phyloP scores from a whole-genome alignment of 176 grass and related monocot genomes.

The Musa acuminata region DNA sequence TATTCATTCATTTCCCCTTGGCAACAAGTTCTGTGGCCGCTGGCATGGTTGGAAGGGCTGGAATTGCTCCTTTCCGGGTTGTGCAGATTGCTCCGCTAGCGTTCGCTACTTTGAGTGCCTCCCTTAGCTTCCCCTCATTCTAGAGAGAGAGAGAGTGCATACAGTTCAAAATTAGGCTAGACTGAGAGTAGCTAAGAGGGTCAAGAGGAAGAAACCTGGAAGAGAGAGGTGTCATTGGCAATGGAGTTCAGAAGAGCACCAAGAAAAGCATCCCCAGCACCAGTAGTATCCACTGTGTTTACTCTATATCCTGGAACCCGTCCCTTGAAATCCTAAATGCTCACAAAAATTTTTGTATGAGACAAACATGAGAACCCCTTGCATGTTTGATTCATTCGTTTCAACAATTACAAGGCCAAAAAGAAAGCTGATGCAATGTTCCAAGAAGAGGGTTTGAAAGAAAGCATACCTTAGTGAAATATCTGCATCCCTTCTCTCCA shows the following conservation, averaged over 20 bases:
- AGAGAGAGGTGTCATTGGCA: slow-evolving; percentile 58
- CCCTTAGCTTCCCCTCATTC: slow-evolving; percentile 76
- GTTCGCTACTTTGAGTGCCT: slow-evolving; percentile 65
- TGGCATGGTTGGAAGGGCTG: slow-evolving; percentile 51
- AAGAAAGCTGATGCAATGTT: too few species aligned
- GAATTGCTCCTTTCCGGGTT: slow-evolving; percentile 83
- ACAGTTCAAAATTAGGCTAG: too few species aligned
- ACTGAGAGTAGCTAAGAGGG: neutral
- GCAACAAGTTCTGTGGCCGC: slow-evolving; percentile 31
- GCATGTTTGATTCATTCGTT: too few species aligned
- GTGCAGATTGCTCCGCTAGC: slow-evolving; percentile 82
- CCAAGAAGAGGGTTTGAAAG: too few species aligned
- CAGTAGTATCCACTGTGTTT: slow-evolving; percentile 70
- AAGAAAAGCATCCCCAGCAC: slow-evolving; percentile 82
- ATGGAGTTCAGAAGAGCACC: slow-evolving; percentile 62
- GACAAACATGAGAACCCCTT: too few species aligned
- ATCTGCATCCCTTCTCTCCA: slow-evolving; percentile 77
- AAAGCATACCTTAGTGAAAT: slow-evolving; percentile 62
- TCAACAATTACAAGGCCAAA: neutral
- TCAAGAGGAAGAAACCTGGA: slow-evolving; percentile 29
- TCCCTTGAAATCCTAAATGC: slow-evolving; percentile 63
- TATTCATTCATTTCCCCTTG: slow-evolving; percentile 28
- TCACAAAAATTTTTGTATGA: too few species aligned
- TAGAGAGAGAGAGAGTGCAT: slow-evolving; percentile 2
- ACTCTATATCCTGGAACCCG: slow-evolving; percentile 49